Evolutionary conservation across 352 stramenopile genomes (phyloP), one percentile per base, ranked within the genome.

Genomic region (Lagenidium sp.): DNA sequence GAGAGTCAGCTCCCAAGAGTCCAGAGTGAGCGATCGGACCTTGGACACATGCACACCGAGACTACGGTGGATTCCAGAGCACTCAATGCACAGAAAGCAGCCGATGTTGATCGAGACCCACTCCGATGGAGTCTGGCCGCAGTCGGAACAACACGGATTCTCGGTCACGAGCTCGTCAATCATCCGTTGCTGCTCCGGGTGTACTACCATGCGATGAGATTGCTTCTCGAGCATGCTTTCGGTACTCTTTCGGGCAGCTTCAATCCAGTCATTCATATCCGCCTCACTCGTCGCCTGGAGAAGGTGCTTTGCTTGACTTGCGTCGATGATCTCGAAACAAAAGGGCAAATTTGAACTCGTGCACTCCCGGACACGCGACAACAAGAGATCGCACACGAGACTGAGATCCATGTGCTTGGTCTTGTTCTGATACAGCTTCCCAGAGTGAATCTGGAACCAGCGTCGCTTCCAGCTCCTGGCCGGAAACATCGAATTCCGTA

Each of bases 71-170:
- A 99, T 97, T 13, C 93, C 95, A 29, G 83, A 96, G 57, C 95
- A 99, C 56, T 98, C 84, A 53, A 98, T 98, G 55, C 95, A 99
- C 26, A 99, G 58, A 19, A 98, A 66, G 37, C 95, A 86, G 11
- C 95, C 94, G 37, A 98, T 81, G 63, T 98, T 99, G 46, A 98
- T 85, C 23, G 85, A 97, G 25, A 96, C 93, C 95, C 95, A 98
- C 46, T 98, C 91, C 1, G 94, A 75, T 5, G 84, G 81, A 11
- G 64, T 59, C 29, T 81, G 69, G 38, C 74, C 68, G 47, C 82
- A 94, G 38, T 94, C 82, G 0, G 77, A 70, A 37, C 82, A 94
- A 25, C 41, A 50, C 3, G 57, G 50, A 41, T 88, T 94, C n/a
- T 41, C 56, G 6, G 67, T 48, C 6, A 65, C 63, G 22, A 94